Conservation (phyloP, 78 protist genomes). For the Dictyostelium purpureum region DNA sequence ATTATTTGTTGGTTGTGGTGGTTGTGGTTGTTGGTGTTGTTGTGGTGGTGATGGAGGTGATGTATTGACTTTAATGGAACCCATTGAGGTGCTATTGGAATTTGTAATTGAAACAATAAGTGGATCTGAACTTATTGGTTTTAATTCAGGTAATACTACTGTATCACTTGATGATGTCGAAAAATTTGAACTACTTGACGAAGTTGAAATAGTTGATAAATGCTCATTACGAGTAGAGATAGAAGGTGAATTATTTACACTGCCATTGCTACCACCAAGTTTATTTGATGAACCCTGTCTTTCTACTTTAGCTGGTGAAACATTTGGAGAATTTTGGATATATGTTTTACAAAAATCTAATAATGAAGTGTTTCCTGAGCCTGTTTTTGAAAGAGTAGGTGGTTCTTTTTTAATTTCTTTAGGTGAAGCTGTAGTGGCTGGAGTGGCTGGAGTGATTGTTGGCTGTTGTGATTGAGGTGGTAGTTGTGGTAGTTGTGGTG, state of each 20-base stretch:
- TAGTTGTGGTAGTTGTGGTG: not conserved
- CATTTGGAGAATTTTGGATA: constrained; percentile 29
- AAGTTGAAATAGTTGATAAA: not conserved
- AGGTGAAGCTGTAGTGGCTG: not conserved
- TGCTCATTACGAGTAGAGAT: not conserved
- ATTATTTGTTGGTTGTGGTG: too few relatives aligned
- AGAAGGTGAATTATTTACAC: not conserved
- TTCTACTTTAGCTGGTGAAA: constrained; percentile 31
- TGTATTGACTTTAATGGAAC: not conserved
- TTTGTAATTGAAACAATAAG: not conserved
- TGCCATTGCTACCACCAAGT: too few relatives aligned
- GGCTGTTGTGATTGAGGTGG: not conserved
- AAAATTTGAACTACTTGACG: not conserved
- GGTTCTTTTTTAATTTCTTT: too few relatives aligned
- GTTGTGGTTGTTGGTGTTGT: not conserved
- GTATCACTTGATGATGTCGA: not conserved
- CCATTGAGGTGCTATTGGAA: not conserved
- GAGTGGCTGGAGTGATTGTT: not conserved
- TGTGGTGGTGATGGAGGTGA: not conserved
- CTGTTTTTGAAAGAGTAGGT: constrained; percentile 5
- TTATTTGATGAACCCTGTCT: not conserved
- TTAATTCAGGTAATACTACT: not conserved
- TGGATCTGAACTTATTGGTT: not conserved
- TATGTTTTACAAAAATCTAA: constrained; percentile 52
- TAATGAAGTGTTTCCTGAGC: constrained; percentile 10